phyloP scores from a whole-genome alignment of 257 asterid genomes.

The Petrea volubilis region DNA sequence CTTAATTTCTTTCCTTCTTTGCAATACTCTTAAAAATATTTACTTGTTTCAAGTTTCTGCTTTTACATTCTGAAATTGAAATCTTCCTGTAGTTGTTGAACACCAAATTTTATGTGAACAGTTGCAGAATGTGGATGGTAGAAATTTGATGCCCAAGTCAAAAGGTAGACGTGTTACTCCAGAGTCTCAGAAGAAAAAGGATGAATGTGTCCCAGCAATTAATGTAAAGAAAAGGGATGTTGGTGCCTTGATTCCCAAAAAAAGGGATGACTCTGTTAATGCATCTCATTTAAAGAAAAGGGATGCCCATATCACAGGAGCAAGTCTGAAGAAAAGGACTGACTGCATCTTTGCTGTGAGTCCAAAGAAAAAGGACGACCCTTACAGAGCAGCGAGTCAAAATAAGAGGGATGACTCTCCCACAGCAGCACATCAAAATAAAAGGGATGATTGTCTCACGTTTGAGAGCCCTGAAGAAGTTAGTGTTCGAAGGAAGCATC shows the following conservation, averaged over 20 bases:
- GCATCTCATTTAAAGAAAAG: conserved; percentile 25
- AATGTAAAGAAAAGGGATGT: conserved; percentile 18
- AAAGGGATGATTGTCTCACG: not conserved
- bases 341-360: conserved; percentile 23
- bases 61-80: not conserved
- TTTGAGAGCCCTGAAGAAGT: conserved; percentile 34
- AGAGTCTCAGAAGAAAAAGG: conserved; percentile 31
- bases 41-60: not conserved
- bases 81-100: not conserved
- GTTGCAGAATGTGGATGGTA: conserved; percentile 24
- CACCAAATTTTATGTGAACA: conserved; percentile 22
- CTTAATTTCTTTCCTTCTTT: not conserved
- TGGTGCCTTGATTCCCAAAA: not conserved
- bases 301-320: conserved; percentile 16
- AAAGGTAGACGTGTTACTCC: conserved; percentile 27
- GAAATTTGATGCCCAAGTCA: conserved; percentile 17
- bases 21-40: not conserved
- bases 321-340: conserved; percentile 32
- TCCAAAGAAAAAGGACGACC: conserved; percentile 25
- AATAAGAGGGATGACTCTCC: conserved; percentile 17
- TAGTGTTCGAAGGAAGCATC: conserved; percentile 75
- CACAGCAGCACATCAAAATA: not conserved
- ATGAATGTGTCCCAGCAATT: conserved; percentile 18
- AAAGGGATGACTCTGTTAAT: not conserved
- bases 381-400: conserved; percentile 13